Evolutionary conservation across 2,329 filamentous ascomycete genomes (phyloP), one percentile per base, ranked within the genome.

Genomic region (Penicillium sp.): DNA sequence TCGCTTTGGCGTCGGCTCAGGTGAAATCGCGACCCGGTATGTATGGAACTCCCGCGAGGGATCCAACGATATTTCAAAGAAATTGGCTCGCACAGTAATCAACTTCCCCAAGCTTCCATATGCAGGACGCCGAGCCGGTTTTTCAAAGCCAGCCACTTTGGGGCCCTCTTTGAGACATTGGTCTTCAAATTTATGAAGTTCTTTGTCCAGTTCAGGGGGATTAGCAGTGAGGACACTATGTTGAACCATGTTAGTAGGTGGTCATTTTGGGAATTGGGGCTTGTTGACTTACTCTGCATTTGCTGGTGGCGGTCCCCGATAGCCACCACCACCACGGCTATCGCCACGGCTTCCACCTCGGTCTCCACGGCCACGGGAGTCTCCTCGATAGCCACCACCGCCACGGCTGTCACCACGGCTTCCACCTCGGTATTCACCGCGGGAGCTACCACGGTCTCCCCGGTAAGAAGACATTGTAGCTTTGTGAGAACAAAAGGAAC

Each of bases 71-170:
- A 64, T 39, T 0, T 50, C 24, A 24, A 65, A 63, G 44, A 65
- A 65, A 24, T 67, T 65, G 1, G 63, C 56, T 10, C 62, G 57
- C 16, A 65, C 35, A 1, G 42, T 33, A 4, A 57, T 47, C 0
- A 24, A 0, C 8, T 33, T 49, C 19, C 63, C 65, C 35, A 45
- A 26, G 4, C 24, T 57, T n/a, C 60, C 63, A 56, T 65, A 67
- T 4, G 35, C 52, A 13, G 65, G 65, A 21, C 65, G 62, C 4
- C 52, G 57, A 19, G 3, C 35, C 9, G 19, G 11, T 10, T 13
- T 42, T 7, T 22, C 19, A 5, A 22, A 22, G 4, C n/a, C n/a
- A 16, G 16, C 7, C n/a, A 6, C 7, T 9, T 4, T 10, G 7
- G 35, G n/a, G n/a, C 19, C 19, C 7, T 31, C n/a, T 48, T 48